Evolutionary conservation across 2,329 filamentous ascomycete genomes (phyloP), one percentile per base, ranked within the genome.

Genomic region (Colletotrichum incanum): DNA sequence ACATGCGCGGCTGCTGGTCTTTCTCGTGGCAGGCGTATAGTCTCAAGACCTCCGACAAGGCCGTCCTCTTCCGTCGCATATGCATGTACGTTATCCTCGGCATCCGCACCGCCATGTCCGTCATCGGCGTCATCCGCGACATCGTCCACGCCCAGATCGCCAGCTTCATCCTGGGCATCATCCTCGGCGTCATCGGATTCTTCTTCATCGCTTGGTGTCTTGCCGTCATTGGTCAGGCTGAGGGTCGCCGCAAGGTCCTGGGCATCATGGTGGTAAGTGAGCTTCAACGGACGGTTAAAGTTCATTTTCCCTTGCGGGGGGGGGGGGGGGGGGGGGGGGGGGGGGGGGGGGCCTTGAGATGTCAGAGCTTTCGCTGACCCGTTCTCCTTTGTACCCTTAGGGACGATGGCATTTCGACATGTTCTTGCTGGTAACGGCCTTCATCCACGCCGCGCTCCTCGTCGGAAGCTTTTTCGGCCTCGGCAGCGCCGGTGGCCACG

Each of bases 131-230:
- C 58, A 26, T 58, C 31, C 18, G 49, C 55, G 54, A 62, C 55
- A 12, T 58, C 54, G 43, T 43, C 7, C 23, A 26, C 31, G 39
- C 28, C 16, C 49, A 52, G 18, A 31, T 71, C 60, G 34, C 16
- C 54, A 37, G 60, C 20, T 55, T 65, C 45, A 58, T 66, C 26
- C 20, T 73, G 23, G 71, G 67, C 23, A 45, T 62, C 54, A 60
- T 71, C 39, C 43, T 70, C 18, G 61, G 59, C 7, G 49, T 71
- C 31, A 11, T 71, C 20, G 60, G 61, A 2, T 73, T 71, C 43
- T 45, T 73, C 47, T 71, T 62, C 34, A 58, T 73, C 18, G 71
- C 67, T 8, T 73, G 71, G 71, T 65, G 67, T 8, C 61, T 73
- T 20, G 61, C 67, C n/a, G 34, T 61, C 26, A 71, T 73, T 7